These are phyloP conservation scores for Orbilia quercus DNA, from an alignment of 2,329 filamentous ascomycete species.

Conservation along the genomic window DNA sequence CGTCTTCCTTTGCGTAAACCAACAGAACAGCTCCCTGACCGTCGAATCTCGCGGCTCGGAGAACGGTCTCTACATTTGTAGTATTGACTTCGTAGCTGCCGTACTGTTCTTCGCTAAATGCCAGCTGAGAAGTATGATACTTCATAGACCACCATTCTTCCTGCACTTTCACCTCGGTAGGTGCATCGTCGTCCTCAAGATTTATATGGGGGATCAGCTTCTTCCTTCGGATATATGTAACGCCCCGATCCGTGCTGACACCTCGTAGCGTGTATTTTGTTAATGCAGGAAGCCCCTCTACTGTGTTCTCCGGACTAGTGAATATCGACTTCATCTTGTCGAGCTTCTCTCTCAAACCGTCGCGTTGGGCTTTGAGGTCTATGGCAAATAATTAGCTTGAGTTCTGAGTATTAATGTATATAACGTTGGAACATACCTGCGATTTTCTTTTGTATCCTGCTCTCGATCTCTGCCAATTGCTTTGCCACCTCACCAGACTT, in stretches of 20 bases:
- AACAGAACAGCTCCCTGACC: slow-evolving; percentile 58
- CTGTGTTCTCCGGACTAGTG: slow-evolving; percentile 57
- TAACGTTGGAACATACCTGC: slow-evolving; percentile 52
- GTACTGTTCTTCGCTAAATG: slow-evolving; percentile 58
- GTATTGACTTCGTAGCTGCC: slow-evolving; percentile 56
- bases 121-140: slow-evolving; percentile 42
- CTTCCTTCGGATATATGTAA: slow-evolving; percentile 56
- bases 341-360: slow-evolving; percentile 56
- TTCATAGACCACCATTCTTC: slow-evolving; percentile 50
- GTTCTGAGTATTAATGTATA: not conserved
- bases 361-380: slow-evolving; percentile 57
- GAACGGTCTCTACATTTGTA: slow-evolving; percentile 57
- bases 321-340: slow-evolving; percentile 58
- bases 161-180: slow-evolving; percentile 40
- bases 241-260: slow-evolving; percentile 56
- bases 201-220: slow-evolving; percentile 41
- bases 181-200: slow-evolving; percentile 37
- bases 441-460: slow-evolving; percentile 58
- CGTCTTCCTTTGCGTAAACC: slow-evolving; percentile 58
- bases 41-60: slow-evolving; percentile 57
- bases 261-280: slow-evolving; percentile 58
- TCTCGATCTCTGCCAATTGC: slow-evolving; percentile 57
- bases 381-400: slow-evolving; percentile 10
- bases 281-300: slow-evolving; percentile 50
- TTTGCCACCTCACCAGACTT: slow-evolving; percentile 49